Base-by-base conservation (phyloP, 2,329 filamentous ascomycete genomes). In the Aureobasidium sp. region DNA sequence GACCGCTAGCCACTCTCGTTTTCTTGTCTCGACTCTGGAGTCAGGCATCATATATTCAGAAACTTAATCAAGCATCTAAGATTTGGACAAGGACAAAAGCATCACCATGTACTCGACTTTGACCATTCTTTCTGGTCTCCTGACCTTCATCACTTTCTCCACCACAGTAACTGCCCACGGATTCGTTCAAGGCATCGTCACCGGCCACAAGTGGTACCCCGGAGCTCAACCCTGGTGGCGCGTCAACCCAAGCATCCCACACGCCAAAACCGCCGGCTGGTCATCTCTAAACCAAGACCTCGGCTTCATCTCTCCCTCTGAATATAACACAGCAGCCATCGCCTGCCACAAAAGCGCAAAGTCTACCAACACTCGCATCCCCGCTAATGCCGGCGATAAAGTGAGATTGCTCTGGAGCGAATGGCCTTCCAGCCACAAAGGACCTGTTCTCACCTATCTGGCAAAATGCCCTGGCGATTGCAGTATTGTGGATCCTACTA, bases 391-490 rank as follows among this genome's bases (percentile, higher is more conserved):
- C 13, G 87, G 86, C 63, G 76, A 77, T 65, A 77, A 77, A 8
- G 71, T 89, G 65, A 76, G 81, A 62, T 73, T 89, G 50, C 78
- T 83, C 66, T 89, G 86, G 86, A 82, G 78, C 62, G 75, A 76
- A 10, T 89, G 86, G 86, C 85, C 86, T 21, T 76, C 81, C 9
- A 81, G 78, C 60, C 83, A 89, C 74, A 79, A 85, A 66, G 84
- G 84, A 2, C 85, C 85, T 9, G 80, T 87, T 66, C 78, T 88
- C 64, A 81, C 81, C 70, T 88, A 87, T 75, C 74, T 87, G 16
- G 86, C 86, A 61, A 78, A 78, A 66, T 85, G 83, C 73, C 54
- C 54, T 48, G 83, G 79, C 25, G 79, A 84, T 70, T 86, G 82
- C 72, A 75, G 79, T 41, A 71, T 48, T n/a, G 82, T 80, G 61